Percentiles rank a stretch among this genome's conserved stretches.
Conservation (phyloP, 345 rosid genomes). For the Erucastrum elatum region DNA sequence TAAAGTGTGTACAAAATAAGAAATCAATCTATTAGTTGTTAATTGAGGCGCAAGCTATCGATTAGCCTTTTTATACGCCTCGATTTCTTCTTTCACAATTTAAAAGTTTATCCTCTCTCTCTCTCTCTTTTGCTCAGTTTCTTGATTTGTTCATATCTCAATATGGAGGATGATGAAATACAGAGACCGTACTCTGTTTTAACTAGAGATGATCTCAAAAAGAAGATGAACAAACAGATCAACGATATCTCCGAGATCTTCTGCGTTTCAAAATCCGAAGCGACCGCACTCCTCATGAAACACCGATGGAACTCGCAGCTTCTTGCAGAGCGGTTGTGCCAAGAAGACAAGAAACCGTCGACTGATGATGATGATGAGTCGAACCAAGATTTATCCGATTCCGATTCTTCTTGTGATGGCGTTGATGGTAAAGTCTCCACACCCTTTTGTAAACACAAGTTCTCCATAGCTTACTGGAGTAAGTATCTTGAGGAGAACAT, state of each 20-base stretch:
- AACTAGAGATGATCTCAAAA: not conserved
- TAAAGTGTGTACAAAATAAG: not conserved
- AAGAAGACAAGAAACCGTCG: not conserved
- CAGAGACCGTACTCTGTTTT: constrained; percentile 17
- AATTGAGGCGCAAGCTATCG: not conserved
- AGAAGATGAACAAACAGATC: constrained; percentile 14
- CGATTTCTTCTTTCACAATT: not conserved
- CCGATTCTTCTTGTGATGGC: constrained; percentile 5
- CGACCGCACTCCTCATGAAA: constrained; percentile 20
- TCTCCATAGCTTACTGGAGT: constrained; percentile 17
- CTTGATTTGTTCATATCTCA: not conserved
- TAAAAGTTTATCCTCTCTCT: too few relatives aligned
- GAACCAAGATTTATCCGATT: not conserved
- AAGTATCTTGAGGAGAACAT: not conserved
- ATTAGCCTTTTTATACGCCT: not conserved
- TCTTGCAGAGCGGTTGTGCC: constrained; percentile 9
- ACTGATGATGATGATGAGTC: not conserved
- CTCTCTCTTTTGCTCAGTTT: too few relatives aligned
- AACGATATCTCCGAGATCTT: constrained; percentile 6
- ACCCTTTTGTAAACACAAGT: constrained; percentile 27
- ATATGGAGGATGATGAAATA: not conserved
- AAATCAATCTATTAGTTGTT: not conserved
- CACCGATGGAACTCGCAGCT: not conserved
- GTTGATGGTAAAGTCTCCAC: constrained; percentile 22
- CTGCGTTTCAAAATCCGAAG: not conserved